Evolutionary conservation across 73 alveolate species (phyloP).

Genomic region (Tetrahymena elliotti): DNA sequence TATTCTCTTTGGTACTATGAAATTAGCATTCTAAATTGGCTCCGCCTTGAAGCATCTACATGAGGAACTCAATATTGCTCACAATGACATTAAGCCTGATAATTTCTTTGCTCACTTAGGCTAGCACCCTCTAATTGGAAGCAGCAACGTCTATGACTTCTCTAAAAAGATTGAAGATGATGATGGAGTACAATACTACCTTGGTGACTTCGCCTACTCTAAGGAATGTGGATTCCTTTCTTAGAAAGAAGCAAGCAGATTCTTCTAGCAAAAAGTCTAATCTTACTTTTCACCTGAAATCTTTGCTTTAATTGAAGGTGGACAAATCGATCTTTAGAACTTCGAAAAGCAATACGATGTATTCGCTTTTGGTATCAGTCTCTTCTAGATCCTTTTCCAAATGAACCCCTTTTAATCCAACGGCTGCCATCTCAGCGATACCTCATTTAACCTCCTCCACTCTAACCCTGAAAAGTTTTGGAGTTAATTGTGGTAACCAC

Average conservation of each 20-base stretch:
- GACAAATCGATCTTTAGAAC: not conserved
- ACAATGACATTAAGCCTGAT: not conserved
- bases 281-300: not conserved
- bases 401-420: not conserved
- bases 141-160: not conserved
- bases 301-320: not conserved
- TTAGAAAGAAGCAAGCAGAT: not conserved
- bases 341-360: not conserved
- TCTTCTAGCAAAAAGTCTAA: not conserved
- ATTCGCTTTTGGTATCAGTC: not conserved
- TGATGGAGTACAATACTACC: not conserved
- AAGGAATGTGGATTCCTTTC: not conserved
- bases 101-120: not conserved
- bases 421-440: not conserved
- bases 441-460: not conserved
- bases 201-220: not conserved
- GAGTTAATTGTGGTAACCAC: not conserved
- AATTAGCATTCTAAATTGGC: not conserved
- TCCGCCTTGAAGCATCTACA: not conserved
- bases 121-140: not conserved
- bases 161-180: not conserved
- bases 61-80: not conserved
- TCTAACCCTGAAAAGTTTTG: not conserved
- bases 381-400: not conserved
- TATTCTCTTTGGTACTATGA: not conserved